These are phyloP conservation scores for Trichoderma simmonsii DNA, from an alignment of 2,329 filamentous ascomycete species.

Conservation along the genomic window DNA sequence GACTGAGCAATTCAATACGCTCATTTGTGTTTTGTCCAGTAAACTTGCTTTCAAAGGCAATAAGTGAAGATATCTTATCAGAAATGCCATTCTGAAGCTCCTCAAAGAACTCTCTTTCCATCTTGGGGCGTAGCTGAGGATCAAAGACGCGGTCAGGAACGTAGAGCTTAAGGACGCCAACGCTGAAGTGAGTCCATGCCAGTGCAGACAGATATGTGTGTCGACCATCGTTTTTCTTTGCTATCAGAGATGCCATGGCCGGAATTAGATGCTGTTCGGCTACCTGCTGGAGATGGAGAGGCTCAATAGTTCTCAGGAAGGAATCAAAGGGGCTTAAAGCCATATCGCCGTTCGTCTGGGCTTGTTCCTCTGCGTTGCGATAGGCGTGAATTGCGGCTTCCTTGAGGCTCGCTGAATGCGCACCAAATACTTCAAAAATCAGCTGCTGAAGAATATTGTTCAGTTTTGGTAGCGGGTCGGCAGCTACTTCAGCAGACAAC, in stretches of 20 bases:
- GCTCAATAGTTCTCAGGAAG: conserved; percentile 28
- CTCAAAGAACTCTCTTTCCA: conserved; percentile 60
- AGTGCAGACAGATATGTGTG: conserved; percentile 41
- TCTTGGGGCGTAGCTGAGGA: conserved; percentile 63
- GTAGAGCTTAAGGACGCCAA: conserved; percentile 73
- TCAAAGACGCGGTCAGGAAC: conserved; percentile 86
- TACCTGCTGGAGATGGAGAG: conserved; percentile 38
- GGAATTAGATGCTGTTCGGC: conserved; percentile 44
- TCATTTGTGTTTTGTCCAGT: conserved; percentile 67
- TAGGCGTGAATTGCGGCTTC: conserved; percentile 29
- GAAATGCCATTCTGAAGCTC: conserved; percentile 55
- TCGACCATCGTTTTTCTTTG: conserved; percentile 21
- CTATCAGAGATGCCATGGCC: conserved; percentile 42
- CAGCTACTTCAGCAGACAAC: conserved; percentile 47
- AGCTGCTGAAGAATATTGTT: conserved; percentile 47
- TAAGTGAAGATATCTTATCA: conserved; percentile 57
- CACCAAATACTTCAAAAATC: conserved; percentile 40
- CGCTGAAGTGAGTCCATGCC: conserved; percentile 73
- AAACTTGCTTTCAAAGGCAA: conserved; percentile 62
- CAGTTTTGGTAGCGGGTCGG: conserved; percentile 49
- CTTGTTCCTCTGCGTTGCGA: conserved; percentile 26
- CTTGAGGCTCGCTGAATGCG: conserved; percentile 36
- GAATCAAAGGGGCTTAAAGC: conserved; percentile 22
- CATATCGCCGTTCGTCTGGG: background rate
- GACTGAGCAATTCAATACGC: conserved; percentile 60